Evolutionary conservation across 495 filamentous ascomycete genomes (phyloP).

Genomic region (Hypomontagnella submonticulosa): DNA sequence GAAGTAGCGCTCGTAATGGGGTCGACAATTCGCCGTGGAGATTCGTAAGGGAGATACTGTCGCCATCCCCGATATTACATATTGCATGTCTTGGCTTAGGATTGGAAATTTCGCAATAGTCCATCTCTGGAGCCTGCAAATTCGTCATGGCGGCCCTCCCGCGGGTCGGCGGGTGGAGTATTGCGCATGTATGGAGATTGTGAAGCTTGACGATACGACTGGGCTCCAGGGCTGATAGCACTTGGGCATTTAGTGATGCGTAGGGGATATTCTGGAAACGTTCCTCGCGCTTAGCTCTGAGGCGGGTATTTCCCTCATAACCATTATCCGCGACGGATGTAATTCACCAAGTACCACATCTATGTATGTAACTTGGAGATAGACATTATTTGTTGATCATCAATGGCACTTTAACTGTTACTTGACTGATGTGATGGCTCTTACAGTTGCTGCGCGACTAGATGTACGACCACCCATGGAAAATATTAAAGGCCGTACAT

Average conservation of each 20-base stretch:
- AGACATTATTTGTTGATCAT: neutral
- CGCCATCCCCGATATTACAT: constrained; percentile 23
- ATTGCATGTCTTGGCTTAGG: constrained; percentile 15
- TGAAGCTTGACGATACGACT: too few species aligned
- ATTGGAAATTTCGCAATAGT: constrained; percentile 9
- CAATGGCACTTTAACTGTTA: neutral
- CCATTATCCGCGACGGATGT: neutral
- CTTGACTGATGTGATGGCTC: too few species aligned
- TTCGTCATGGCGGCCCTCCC: constrained; percentile 15
- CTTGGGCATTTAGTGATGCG: neutral
- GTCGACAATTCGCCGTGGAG: constrained; percentile 19
- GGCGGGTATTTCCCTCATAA: neutral
- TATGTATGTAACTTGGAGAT: constrained; percentile 2
- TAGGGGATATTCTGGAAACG: constrained; percentile 5
- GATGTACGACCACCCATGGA: neutral
- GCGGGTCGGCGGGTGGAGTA: constrained; percentile 7
- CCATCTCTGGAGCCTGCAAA: constrained; percentile 10
- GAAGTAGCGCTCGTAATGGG: constrained; percentile 21
- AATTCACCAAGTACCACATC: neutral
- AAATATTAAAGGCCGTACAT: too few species aligned
- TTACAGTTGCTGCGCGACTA: neutral
- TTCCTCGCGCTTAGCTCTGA: neutral
- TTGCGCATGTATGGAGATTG: constrained; percentile 10
- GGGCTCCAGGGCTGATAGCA: too few species aligned
- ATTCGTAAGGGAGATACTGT: constrained; percentile 12